A percentile compares a stretch with the other conserved stretches of the same genome.
These are phyloP conservation scores for Pleoardoris graminearum DNA, from an alignment of 2,329 filamentous ascomycete genomes.

Conservation along the genomic window DNA sequence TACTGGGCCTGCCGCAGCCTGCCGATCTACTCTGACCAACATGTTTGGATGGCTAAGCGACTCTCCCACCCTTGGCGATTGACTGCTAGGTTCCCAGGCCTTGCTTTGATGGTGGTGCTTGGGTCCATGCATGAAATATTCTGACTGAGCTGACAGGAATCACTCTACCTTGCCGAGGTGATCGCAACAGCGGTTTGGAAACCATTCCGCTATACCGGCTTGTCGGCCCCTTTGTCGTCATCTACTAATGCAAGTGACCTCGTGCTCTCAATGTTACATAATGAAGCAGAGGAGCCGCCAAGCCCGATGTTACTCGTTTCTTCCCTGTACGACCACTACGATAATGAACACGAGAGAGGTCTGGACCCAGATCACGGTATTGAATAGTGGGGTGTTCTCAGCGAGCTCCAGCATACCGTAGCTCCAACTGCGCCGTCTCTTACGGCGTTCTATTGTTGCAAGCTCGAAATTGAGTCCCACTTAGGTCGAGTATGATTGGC, in stretches of 20 bases:
- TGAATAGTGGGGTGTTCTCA: background rate
- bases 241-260: background rate
- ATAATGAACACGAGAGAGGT: background rate
- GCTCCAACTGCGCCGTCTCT: background rate
- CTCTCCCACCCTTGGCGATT: too few relatives aligned
- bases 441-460: too few relatives aligned
- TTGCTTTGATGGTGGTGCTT: too few relatives aligned
- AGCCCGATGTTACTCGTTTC: background rate
- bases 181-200: background rate
- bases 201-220: background rate
- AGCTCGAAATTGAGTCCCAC: background rate
- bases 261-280: background rate
- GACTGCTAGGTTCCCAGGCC: too few relatives aligned
- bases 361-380: background rate
- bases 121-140: background rate
- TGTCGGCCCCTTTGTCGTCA: background rate
- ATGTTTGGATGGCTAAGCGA: too few relatives aligned
- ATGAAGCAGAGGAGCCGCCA: background rate
- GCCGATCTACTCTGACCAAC: too few relatives aligned
- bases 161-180: background rate
- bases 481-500: slow-evolving; percentile 4
- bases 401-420: background rate
- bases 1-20: background rate
- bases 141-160: background rate
- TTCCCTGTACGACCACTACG: background rate